Percentiles rank a stretch among this genome's conserved stretches.
These are phyloP conservation scores for Nakaseomyces uthaithaninus DNA, from an alignment of 1,139 yeast genomes.

Conservation along the genomic window DNA sequence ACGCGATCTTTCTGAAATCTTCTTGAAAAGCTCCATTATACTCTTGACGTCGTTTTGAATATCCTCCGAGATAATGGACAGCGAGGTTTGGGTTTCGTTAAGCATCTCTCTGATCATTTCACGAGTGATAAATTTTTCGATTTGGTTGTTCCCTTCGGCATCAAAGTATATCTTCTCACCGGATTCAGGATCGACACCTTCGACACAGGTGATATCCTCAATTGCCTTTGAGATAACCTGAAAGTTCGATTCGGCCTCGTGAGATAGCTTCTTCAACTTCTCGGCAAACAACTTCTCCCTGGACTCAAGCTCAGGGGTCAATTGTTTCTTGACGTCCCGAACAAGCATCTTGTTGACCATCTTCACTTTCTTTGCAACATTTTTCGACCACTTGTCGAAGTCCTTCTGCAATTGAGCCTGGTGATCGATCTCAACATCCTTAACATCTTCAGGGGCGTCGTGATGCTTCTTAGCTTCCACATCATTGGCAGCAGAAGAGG, in stretches of 20 bases:
- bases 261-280: conserved; percentile 33
- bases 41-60: conserved; percentile 1
- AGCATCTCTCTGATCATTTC: conserved; percentile 49
- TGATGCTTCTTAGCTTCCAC: not conserved
- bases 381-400: conserved; percentile 5
- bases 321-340: conserved; percentile 12
- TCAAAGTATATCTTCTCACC: conserved; percentile 35
- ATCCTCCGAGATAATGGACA: conserved; percentile 6
- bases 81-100: conserved; percentile 33
- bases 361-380: conserved; percentile 4
- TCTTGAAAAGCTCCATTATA: conserved; percentile 2
- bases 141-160: conserved; percentile 28
- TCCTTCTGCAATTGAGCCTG: conserved; percentile 3
- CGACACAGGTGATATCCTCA: conserved; percentile 42
- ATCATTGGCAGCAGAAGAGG: not conserved
- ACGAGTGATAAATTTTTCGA: conserved; percentile 41
- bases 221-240: conserved; percentile 39
- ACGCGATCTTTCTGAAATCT: conserved; percentile 37
- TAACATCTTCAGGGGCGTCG: conserved; percentile 10
- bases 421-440: conserved; percentile 14
- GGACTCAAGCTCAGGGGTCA: conserved; percentile 10
- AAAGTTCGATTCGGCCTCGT: conserved; percentile 34
- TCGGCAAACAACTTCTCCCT: conserved; percentile 20
- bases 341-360: conserved; percentile 5
- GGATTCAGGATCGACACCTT: conserved; percentile 38